Evolutionary conservation across 805 yeast species (phyloP).

Genomic region (Candida parachauliodes): DNA sequence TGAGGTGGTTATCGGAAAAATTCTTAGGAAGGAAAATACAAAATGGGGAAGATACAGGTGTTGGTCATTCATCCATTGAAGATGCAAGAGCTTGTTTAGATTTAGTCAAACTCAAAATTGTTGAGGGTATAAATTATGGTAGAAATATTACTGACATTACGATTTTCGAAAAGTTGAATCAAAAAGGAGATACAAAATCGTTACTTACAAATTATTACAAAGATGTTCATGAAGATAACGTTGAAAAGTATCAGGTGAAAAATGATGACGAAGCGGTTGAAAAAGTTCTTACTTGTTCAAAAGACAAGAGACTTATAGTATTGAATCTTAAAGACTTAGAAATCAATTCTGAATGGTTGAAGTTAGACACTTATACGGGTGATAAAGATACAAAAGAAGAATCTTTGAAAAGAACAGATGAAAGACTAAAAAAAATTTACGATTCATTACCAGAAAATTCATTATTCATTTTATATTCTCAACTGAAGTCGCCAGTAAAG

Average conservation of each 20-base stretch:
- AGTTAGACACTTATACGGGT: slow-evolving; percentile 21
- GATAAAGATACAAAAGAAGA: slow-evolving; percentile 9
- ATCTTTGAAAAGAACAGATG: slow-evolving; percentile 34
- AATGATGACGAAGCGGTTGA: slow-evolving; percentile 61
- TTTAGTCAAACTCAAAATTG: slow-evolving; percentile 64
- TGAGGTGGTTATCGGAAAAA: slow-evolving; percentile 63
- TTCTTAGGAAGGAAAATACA: slow-evolving; percentile 63
- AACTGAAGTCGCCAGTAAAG: slow-evolving; percentile 56
- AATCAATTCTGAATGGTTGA: slow-evolving; percentile 26
- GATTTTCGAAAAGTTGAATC: slow-evolving; percentile 18
- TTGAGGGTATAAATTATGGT: slow-evolving; percentile 68
- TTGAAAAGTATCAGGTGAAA: slow-evolving; percentile 37
- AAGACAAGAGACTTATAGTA: slow-evolving; percentile 45
- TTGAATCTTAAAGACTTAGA: slow-evolving; percentile 61
- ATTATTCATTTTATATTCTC: slow-evolving; percentile 57
- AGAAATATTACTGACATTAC: slow-evolving; percentile 22
- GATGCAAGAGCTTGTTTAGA: slow-evolving; percentile 82
- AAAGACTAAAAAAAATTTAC: slow-evolving; percentile 47
- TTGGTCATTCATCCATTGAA: slow-evolving; percentile 76
- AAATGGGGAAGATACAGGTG: slow-evolving; percentile 51
- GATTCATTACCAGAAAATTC: slow-evolving; percentile 54
- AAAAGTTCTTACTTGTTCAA: slow-evolving; percentile 30
- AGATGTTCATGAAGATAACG: slow-evolving; percentile 16
- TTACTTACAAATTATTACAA: slow-evolving; percentile 22
- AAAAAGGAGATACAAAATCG: slow-evolving; percentile 11